These are phyloP conservation scores for Penicillium expansum DNA, from an alignment of 2,329 filamentous ascomycete species.

Conservation along the genomic window DNA sequence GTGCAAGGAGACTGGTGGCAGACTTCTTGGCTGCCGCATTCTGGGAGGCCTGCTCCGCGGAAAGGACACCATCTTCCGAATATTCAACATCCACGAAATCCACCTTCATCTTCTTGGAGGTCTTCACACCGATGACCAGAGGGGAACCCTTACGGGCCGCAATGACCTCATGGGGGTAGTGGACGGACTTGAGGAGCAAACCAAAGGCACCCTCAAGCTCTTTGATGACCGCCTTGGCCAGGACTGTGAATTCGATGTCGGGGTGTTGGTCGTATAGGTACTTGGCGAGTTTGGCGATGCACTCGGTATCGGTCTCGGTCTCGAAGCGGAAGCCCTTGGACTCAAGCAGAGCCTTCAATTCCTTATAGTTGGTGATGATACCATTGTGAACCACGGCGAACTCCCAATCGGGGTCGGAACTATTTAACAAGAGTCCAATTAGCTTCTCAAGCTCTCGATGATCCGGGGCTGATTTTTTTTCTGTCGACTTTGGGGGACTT, in stretches of 20 bases:
- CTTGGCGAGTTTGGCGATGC: slow-evolving; percentile 97
- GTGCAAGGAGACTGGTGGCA: slow-evolving; percentile 70
- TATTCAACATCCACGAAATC: slow-evolving; percentile 99
- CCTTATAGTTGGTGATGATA: slow-evolving; percentile 99
- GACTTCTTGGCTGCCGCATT: slow-evolving; percentile 95
- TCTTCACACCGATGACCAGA: slow-evolving; percentile 94
- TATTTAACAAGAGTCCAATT: slow-evolving; percentile 36
- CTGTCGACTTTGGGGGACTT: slow-evolving; percentile 37
- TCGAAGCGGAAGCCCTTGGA: slow-evolving; percentile 98
- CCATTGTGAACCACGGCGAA: slow-evolving; percentile 98
- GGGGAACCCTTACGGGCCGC: slow-evolving; percentile 98
- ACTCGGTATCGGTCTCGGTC: slow-evolving; percentile 98
- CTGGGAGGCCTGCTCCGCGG: slow-evolving; percentile 91
- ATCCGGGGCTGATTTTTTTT: neutral
- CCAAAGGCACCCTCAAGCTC: slow-evolving; percentile 98
- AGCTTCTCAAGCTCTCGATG: neutral
- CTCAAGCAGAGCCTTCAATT: slow-evolving; percentile 88
- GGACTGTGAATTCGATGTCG: slow-evolving; percentile 89
- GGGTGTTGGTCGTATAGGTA: slow-evolving; percentile 96
- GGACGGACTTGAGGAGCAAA: slow-evolving; percentile 94
- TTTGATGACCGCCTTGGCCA: slow-evolving; percentile 96
- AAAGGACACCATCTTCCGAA: slow-evolving; percentile 80
- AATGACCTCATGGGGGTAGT: slow-evolving; percentile 97
- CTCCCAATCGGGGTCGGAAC: slow-evolving; percentile 92
- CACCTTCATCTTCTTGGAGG: slow-evolving; percentile 99